Evolutionary conservation across 2,329 filamentous ascomycete species (phyloP).

Genomic region (Neurospora sp.): DNA sequence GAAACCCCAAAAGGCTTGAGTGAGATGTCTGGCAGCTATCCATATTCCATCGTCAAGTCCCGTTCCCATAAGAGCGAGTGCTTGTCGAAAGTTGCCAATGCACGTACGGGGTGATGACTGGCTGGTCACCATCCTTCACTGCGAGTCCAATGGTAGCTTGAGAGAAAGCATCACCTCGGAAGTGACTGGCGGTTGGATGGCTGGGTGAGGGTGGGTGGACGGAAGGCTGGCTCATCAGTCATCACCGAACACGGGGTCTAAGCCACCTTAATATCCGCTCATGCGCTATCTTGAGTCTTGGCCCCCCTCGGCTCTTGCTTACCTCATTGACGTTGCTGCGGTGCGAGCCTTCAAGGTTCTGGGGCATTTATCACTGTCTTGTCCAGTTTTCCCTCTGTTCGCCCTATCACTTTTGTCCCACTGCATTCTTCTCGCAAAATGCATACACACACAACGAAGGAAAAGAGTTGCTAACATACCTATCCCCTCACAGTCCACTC

Average conservation of each 20-base stretch:
- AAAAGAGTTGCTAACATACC: background rate
- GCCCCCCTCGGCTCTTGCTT: background rate
- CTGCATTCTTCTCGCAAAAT: constrained; percentile 2
- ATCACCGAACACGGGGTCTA: background rate
- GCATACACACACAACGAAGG: background rate
- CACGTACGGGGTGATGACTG: background rate
- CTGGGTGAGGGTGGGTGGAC: background rate
- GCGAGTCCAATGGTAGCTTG: background rate
- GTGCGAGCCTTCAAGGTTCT: background rate
- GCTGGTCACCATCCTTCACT: background rate
- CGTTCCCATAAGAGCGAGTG: background rate
- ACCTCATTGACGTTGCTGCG: background rate
- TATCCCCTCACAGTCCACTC: constrained; percentile 7
- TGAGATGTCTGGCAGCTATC: background rate
- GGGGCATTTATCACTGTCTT: background rate
- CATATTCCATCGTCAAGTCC: background rate
- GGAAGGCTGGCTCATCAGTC: background rate
- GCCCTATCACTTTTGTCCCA: background rate
- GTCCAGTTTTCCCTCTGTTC: background rate
- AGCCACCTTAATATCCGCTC: background rate
- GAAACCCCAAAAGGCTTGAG: background rate
- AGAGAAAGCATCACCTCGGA: background rate
- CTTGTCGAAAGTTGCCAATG: background rate
- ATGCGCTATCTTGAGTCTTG: background rate
- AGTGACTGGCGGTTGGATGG: background rate